Base-by-base conservation (phyloP, 2,329 filamentous ascomycete genomes). In the Dactylellina sp. region DNA sequence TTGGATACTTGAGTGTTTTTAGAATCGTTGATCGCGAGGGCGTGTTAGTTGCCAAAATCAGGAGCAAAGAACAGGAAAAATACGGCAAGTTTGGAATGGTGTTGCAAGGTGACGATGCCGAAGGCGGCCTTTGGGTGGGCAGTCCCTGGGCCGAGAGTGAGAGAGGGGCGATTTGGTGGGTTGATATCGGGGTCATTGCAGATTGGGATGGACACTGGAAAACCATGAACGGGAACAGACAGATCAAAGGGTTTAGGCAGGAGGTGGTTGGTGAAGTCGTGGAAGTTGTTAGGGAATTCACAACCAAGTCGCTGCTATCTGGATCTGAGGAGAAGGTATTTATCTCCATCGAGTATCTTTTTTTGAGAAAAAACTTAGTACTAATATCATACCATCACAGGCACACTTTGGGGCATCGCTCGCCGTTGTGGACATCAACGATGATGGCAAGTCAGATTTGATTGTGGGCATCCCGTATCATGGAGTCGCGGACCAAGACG, bases 131-230 rank as follows among this genome's bases (percentile, higher is more conserved):
- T 11, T 77, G 75, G 68, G 72, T 78, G 5, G 75, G 75, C 1
- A 77, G 71, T 37, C 75, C 76, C 16, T 77, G 71, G 37, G 77
- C 75, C 47, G 60, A 70, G 16, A 59, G 61, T 2, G 76, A 77
- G 71, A 62, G 57, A n/a, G 76, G 77, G 0, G 75, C 55, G 6
- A 72, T 78, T 40, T 78, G 77, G 77, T 77, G 75, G 75, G 57
- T 76, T 47, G 75, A 77, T 76, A 60, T 78, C n/a, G 72, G 70
- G 14, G 66, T 42, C 3, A 47, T 77, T 28, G 44, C 75, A 12
- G 52, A 50, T 16, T 42, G 49, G 55, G 56, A 44, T 11, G 60
- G n/a, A 14, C n/a, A 57, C 32, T 52, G 47, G 28, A 53, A 52
- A 46, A 16, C 14, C 22, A 16, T 4, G 50, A 22, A 22, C 22